These are phyloP conservation scores for Phytophthora boehmeriae DNA, from an alignment of 352 stramenopile genomes.

Conservation along the genomic window DNA sequence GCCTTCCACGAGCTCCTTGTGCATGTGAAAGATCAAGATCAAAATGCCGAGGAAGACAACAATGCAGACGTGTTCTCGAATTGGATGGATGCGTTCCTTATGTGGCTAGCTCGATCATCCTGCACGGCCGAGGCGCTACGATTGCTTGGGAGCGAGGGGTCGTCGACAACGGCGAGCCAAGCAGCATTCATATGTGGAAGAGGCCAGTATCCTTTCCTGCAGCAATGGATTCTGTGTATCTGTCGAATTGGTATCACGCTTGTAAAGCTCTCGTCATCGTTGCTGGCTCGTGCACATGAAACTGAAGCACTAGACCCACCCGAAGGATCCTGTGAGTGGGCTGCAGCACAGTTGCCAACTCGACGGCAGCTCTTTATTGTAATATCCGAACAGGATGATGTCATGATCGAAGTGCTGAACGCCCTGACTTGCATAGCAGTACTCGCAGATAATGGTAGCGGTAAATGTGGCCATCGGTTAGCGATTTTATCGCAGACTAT, in stretches of 20 bases:
- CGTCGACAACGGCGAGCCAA: slow-evolving; percentile 26
- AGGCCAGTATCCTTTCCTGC: slow-evolving; percentile 57
- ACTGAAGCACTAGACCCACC: not conserved
- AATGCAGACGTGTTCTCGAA: slow-evolving; percentile 6
- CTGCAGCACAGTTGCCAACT: slow-evolving; percentile 22
- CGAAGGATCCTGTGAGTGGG: not conserved
- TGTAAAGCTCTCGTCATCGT: slow-evolving; percentile 7
- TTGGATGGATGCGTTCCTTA: slow-evolving; percentile 32
- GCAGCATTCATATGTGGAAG: slow-evolving; percentile 41
- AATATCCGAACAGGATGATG: slow-evolving; percentile 72
- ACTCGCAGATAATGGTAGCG: not conserved
- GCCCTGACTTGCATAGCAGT: slow-evolving; percentile 38
- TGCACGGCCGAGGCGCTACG: slow-evolving; percentile 33
- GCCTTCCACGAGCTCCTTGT: slow-evolving; percentile 32
- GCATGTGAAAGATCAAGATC: slow-evolving; percentile 8
- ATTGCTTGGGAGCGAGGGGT: slow-evolving; percentile 21
- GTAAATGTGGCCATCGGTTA: not conserved
- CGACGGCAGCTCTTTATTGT: slow-evolving; percentile 49
- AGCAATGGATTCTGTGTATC: slow-evolving; percentile 58
- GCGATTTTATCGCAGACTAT: slow-evolving; percentile 4
- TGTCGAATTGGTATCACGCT: slow-evolving; percentile 31
- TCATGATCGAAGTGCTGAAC: slow-evolving; percentile 67
- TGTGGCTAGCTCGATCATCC: slow-evolving; percentile 30
- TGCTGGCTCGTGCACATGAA: not conserved
- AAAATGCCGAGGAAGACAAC: not conserved